A percentile compares a stretch with the other conserved stretches of the same genome.
phyloP scores from a whole-genome alignment of 2,329 filamentous ascomycete genomes.

The Penicillium palitans region DNA sequence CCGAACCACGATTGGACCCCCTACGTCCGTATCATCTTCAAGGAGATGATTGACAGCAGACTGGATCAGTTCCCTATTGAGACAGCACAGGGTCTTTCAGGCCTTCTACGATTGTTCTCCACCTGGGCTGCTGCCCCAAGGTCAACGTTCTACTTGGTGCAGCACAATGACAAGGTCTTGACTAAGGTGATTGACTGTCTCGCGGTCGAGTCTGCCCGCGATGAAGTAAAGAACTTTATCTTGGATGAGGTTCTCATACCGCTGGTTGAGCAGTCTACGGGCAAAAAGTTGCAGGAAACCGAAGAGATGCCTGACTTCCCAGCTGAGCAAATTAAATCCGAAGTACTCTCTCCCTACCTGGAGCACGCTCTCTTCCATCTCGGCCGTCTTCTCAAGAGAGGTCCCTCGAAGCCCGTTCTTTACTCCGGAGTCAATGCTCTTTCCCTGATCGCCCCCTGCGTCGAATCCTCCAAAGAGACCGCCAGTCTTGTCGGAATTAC shows the following conservation, averaged over 20 bases:
- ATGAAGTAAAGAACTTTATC: slow-evolving; percentile 81
- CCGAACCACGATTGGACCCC: slow-evolving; percentile 68
- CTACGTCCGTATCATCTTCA: slow-evolving; percentile 70
- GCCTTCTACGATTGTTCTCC: slow-evolving; percentile 74
- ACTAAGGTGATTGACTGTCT: slow-evolving; percentile 72
- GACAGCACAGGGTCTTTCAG: slow-evolving; percentile 86
- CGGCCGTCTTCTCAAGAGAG: slow-evolving; percentile 55
- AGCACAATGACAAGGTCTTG: slow-evolving; percentile 61
- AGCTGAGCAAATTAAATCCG: slow-evolving; percentile 36
- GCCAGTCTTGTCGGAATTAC: slow-evolving; percentile 77
- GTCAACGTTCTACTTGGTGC: slow-evolving; percentile 68
- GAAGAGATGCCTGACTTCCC: slow-evolving; percentile 46
- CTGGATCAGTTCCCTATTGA: slow-evolving; percentile 77
- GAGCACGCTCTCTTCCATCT: slow-evolving; percentile 62
- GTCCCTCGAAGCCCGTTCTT: slow-evolving; percentile 70
- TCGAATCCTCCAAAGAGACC: slow-evolving; percentile 63
- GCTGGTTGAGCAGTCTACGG: slow-evolving; percentile 62
- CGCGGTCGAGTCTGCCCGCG: slow-evolving; percentile 70
- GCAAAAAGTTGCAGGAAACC: slow-evolving; percentile 54
- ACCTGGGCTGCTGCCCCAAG: slow-evolving; percentile 72
- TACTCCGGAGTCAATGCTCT: slow-evolving; percentile 77
- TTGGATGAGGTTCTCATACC: slow-evolving; percentile 71
- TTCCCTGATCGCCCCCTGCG: slow-evolving; percentile 70
- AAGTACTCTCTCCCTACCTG: slow-evolving; percentile 58
- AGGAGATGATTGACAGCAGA: slow-evolving; percentile 73